Conservation (phyloP, 2,329 filamentous ascomycete genomes). For the Colletotrichum cordylinicola region DNA sequence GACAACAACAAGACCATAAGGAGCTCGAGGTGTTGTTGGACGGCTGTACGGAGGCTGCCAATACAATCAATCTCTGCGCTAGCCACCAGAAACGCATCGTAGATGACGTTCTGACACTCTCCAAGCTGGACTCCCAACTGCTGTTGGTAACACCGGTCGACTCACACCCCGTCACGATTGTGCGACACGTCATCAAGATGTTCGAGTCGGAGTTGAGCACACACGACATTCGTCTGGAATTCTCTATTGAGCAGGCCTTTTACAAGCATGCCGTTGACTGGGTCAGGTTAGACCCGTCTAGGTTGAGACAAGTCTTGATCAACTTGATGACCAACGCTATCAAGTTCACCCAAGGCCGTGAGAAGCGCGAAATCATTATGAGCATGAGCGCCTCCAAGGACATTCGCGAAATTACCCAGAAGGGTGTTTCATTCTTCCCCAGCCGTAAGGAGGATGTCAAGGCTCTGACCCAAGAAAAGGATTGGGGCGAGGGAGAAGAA, state of each 20-base stretch:
- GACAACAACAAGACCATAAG: slow-evolving; percentile 34
- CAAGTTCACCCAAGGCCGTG: slow-evolving; percentile 68
- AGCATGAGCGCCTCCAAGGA: slow-evolving; percentile 68
- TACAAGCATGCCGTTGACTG: slow-evolving; percentile 69
- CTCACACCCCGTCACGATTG: slow-evolving; percentile 71
- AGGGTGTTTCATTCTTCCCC: slow-evolving; percentile 53
- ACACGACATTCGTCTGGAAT: slow-evolving; percentile 74
- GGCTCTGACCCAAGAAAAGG: slow-evolving; percentile 57
- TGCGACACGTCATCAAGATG: slow-evolving; percentile 76
- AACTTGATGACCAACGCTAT: slow-evolving; percentile 75
- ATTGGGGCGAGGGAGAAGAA: slow-evolving; percentile 76
- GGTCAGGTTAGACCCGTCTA: slow-evolving; percentile 77
- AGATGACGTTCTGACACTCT: slow-evolving; percentile 70
- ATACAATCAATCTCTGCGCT: slow-evolving; percentile 81
- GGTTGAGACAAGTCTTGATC: slow-evolving; percentile 77
- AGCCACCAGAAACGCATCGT: slow-evolving; percentile 79
- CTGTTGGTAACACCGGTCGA: slow-evolving; percentile 74
- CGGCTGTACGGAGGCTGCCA: slow-evolving; percentile 74
- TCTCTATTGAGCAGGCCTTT: slow-evolving; percentile 73
- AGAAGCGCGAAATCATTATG: slow-evolving; percentile 65
- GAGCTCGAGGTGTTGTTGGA: slow-evolving; percentile 56
- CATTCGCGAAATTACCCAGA: slow-evolving; percentile 44
- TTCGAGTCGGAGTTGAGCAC: slow-evolving; percentile 78
- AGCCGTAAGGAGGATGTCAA: slow-evolving; percentile 45
- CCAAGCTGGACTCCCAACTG: slow-evolving; percentile 74